phyloP scores from a whole-genome alignment of 208 protist genomes.

The Trichomonas tenax region DNA sequence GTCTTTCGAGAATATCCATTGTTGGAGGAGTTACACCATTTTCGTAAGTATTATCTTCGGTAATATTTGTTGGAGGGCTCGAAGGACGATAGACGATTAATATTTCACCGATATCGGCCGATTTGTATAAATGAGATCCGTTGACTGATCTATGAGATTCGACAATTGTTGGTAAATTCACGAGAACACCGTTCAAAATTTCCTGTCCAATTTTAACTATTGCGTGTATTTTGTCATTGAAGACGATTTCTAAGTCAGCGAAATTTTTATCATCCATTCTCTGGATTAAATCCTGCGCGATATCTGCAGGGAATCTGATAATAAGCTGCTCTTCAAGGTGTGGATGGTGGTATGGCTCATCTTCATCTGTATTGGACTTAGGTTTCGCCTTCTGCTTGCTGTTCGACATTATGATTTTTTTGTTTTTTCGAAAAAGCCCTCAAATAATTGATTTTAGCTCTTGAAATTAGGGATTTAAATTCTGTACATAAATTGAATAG shows the following conservation, averaged over 20 bases:
- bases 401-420: no score
- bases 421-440: no score
- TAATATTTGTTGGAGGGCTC: not conserved
- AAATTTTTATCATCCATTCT: not conserved
- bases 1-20: not conserved
- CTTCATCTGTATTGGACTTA: not conserved
- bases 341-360: slow-evolving; percentile 13
- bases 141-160: slow-evolving; percentile 7
- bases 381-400: not conserved
- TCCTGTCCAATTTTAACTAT: not conserved
- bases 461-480: no score
- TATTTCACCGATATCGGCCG: slow-evolving; percentile 17
- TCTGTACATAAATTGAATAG: no score
- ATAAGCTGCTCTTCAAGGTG: not conserved
- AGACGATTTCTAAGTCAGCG: not conserved
- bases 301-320: not conserved
- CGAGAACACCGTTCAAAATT: not conserved
- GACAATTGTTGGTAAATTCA: not conserved
- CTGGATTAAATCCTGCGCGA: not conserved
- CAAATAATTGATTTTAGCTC: no score
- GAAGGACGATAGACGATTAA: not conserved
- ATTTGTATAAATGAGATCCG: slow-evolving; percentile 15
- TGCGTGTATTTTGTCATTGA: not conserved
- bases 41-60: not conserved
- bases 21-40: not conserved